phyloP scores from a whole-genome alignment of 495 filamentous ascomycete genomes.

The Penicillium canescens region DNA sequence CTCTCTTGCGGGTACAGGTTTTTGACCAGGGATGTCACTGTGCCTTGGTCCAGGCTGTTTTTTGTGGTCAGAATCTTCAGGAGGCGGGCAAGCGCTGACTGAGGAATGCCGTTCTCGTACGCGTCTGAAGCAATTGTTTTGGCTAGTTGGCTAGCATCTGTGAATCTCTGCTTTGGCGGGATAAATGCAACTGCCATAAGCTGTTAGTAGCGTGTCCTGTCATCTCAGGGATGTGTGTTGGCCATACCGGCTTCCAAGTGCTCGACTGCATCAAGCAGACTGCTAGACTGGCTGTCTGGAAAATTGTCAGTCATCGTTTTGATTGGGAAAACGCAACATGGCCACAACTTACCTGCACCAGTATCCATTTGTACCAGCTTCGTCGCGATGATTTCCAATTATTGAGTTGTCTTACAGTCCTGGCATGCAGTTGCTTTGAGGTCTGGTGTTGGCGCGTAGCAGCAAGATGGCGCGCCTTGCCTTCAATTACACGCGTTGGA shows the following conservation, averaged over 20 bases:
- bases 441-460: not conserved
- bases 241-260: constrained; percentile 46
- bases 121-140: constrained; percentile 50
- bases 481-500: not conserved
- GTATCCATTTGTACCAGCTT: not conserved
- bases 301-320: not conserved
- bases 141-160: constrained; percentile 38
- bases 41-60: constrained; percentile 74
- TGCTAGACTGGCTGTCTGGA: constrained; percentile 16
- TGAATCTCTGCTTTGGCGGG: constrained; percentile 44
- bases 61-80: constrained; percentile 65
- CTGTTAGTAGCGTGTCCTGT: constrained; percentile 10
- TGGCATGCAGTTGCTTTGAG: not conserved
- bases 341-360: not conserved
- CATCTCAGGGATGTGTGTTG: not conserved
- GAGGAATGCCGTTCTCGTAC: constrained; percentile 66
- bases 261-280: constrained; percentile 39
- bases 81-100: constrained; percentile 57
- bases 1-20: constrained; percentile 71
- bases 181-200: constrained; percentile 37
- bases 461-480: not conserved
- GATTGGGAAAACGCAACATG: not conserved
- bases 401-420: not conserved
- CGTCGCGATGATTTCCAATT: not conserved
- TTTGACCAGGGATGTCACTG: constrained; percentile 63